Percentiles rank a stretch among this genome's conserved stretches.
These are phyloP conservation scores for Trichoderma sp. DNA, from an alignment of 2,329 filamentous ascomycete genomes.

Conservation along the genomic window DNA sequence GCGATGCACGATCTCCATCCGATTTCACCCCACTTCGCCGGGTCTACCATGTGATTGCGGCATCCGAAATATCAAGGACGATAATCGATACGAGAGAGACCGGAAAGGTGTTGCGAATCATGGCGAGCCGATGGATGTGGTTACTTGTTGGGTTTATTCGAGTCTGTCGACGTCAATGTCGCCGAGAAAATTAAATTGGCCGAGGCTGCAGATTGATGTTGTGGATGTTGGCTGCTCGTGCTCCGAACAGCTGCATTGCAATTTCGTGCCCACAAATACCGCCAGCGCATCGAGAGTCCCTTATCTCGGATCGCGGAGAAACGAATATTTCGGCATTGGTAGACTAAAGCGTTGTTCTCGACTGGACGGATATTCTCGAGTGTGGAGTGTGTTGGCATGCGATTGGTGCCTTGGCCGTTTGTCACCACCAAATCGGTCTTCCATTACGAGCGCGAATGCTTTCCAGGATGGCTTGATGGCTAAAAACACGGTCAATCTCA, in stretches of 20 bases:
- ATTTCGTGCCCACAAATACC: neutral
- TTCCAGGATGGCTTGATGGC: neutral
- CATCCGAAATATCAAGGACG: neutral
- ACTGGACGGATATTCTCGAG: neutral
- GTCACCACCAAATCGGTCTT: neutral
- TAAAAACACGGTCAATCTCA: neutral
- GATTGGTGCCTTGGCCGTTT: neutral
- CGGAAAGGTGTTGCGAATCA: neutral
- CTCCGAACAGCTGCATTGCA: neutral
- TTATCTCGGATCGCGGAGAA: neutral
- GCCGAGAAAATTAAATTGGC: neutral
- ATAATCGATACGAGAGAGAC: neutral
- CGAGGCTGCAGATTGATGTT: neutral
- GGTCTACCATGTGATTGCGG: neutral
- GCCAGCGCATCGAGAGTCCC: neutral
- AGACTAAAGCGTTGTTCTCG: neutral
- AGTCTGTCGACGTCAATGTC: neutral
- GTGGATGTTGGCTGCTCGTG: neutral
- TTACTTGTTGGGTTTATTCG: neutral
- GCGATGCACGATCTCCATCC: conserved; percentile 12
- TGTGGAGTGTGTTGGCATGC: neutral
- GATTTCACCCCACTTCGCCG: conserved; percentile 18
- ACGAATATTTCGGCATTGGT: neutral
- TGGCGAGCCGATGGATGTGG: neutral
- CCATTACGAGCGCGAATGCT: neutral